Percentiles rank a stretch among this genome's conserved stretches.
phyloP scores from a whole-genome alignment of 176 grass and related monocot genomes.

The Oryza brachyantha region DNA sequence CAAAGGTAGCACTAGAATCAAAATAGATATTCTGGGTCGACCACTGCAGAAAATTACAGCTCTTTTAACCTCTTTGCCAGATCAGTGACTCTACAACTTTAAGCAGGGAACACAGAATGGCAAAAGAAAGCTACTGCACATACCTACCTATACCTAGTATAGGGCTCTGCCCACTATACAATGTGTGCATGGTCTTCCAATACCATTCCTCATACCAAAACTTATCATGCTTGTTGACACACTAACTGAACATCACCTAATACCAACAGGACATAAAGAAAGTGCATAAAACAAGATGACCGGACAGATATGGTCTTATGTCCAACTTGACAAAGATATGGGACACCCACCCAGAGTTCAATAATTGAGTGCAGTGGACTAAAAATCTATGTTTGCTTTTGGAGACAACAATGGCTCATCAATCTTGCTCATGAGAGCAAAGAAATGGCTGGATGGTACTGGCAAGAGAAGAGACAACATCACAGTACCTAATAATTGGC shows the following conservation, averaged over 20 bases:
- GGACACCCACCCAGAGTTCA: not conserved
- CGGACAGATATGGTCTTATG: not conserved
- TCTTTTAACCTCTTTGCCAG: not conserved
- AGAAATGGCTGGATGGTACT: not conserved
- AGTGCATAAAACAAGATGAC: not conserved
- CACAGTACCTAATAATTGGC: conserved; percentile 10
- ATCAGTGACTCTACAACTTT: not conserved
- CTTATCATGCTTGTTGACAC: not conserved
- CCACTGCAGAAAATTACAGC: not conserved
- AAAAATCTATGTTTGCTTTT: conserved; percentile 6
- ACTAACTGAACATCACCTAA: not conserved
- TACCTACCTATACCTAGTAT: not conserved
- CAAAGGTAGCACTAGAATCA: no score
- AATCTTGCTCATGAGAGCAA: conserved; percentile 19
- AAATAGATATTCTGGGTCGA: not conserved
- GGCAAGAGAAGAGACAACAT: conserved; percentile 9
- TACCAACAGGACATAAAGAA: not conserved
- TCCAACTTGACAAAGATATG: not conserved
- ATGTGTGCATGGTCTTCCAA: not conserved
- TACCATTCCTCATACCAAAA: not conserved
- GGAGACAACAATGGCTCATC: conserved; percentile 3
- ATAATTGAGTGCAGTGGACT: not conserved
- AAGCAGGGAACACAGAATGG: not conserved
- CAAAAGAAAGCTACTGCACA: not conserved
- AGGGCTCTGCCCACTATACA: not conserved